Conservation (phyloP, 192 early-diverging fungal genomes). For the Coemansia sp. region DNA sequence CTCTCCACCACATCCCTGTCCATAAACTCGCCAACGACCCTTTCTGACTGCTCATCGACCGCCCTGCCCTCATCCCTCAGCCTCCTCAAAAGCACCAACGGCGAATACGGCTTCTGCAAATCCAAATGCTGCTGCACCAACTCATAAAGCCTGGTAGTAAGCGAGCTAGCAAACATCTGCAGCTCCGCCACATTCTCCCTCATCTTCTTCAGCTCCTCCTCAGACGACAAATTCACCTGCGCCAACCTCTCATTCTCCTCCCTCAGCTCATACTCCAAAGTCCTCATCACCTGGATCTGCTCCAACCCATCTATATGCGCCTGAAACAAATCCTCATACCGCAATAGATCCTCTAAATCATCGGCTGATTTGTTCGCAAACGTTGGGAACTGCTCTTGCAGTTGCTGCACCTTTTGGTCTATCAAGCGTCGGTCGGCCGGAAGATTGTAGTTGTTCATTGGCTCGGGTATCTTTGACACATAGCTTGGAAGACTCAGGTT, state of each 20-base stretch:
- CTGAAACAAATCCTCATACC: slow-evolving; percentile 54
- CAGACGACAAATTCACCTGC: slow-evolving; percentile 43
- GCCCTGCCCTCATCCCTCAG: slow-evolving; percentile 16
- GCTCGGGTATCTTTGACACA: slow-evolving; percentile 42
- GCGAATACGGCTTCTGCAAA: slow-evolving; percentile 50
- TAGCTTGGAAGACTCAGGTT: slow-evolving; percentile 18
- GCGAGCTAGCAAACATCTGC: slow-evolving; percentile 51
- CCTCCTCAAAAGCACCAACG: slow-evolving; percentile 25
- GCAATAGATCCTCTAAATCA: slow-evolving; percentile 50
- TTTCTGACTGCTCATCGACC: slow-evolving; percentile 35
- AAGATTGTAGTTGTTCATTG: slow-evolving; percentile 53
- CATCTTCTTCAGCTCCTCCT: slow-evolving; percentile 44
- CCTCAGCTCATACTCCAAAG: slow-evolving; percentile 49
- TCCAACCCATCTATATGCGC: slow-evolving; percentile 54
- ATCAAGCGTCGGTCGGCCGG: slow-evolving; percentile 19
- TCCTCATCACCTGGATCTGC: slow-evolving; percentile 54
- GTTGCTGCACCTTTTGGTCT: slow-evolving; percentile 26
- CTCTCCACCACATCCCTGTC: slow-evolving; percentile 11
- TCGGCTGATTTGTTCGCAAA: slow-evolving; percentile 56
- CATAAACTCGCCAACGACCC: slow-evolving; percentile 15
- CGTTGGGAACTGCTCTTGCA: slow-evolving; percentile 49
- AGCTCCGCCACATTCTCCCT: slow-evolving; percentile 48
- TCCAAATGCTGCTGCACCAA: slow-evolving; percentile 50
- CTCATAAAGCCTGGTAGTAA: slow-evolving; percentile 50
- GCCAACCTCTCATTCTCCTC: slow-evolving; percentile 52